phyloP scores from a whole-genome alignment of 2,329 filamentous ascomycete genomes.

The Alternaria arborescens region DNA sequence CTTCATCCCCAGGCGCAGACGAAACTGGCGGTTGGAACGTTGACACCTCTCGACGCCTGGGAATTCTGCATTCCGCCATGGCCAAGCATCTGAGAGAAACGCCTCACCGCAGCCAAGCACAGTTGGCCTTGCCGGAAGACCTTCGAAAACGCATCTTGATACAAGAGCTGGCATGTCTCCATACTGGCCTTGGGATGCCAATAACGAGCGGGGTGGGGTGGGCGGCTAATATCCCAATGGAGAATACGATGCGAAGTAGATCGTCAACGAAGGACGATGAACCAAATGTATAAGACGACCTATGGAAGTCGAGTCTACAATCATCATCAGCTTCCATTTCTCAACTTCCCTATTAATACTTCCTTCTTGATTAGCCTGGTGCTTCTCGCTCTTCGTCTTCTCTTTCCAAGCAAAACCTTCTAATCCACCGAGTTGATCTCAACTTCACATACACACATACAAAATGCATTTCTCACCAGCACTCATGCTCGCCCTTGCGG shows the following conservation, averaged over 20 bases:
- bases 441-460: slow-evolving; percentile 8
- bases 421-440: slow-evolving; percentile 29
- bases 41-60: slow-evolving; percentile 21
- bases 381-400: slow-evolving; percentile 24
- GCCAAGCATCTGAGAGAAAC: slow-evolving; percentile 33
- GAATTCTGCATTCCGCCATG: slow-evolving; percentile 7
- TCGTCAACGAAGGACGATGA: background rate
- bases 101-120: slow-evolving; percentile 33
- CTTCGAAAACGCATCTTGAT: slow-evolving; percentile 23
- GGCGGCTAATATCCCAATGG: slow-evolving; percentile 12
- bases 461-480: slow-evolving; percentile 43
- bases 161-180: slow-evolving; percentile 21
- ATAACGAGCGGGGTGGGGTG: slow-evolving; percentile 4
- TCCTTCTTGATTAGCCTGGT: slow-evolving; percentile 28
- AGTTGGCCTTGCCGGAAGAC: slow-evolving; percentile 21
- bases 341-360: slow-evolving; percentile 19
- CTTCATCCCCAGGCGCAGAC: slow-evolving; percentile 17
- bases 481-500: slow-evolving; percentile 38
- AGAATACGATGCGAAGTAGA: slow-evolving; percentile 13
- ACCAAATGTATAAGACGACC: slow-evolving; percentile 30
- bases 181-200: slow-evolving; percentile 14
- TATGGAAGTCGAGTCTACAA: slow-evolving; percentile 6
- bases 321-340: slow-evolving; percentile 30
- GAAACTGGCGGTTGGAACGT: slow-evolving; percentile 27
- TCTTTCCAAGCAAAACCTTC: slow-evolving; percentile 10